Conservation (phyloP, 495 filamentous ascomycete species). For the Penicillium silybi region DNA sequence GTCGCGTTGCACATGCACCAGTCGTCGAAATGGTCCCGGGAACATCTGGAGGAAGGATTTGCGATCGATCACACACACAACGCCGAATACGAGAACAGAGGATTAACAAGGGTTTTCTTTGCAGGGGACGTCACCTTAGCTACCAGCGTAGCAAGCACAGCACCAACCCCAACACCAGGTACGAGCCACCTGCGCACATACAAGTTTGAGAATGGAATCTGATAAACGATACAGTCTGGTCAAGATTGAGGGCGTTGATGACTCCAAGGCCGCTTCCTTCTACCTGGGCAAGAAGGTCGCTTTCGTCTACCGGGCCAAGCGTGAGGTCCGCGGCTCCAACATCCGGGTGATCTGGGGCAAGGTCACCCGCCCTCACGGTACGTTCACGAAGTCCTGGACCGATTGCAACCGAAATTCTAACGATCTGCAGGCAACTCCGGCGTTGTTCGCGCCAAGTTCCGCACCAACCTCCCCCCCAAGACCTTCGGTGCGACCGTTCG, state of each 20-base stretch:
- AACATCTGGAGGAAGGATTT: conserved; percentile 1
- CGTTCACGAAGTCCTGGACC: conserved; percentile 21
- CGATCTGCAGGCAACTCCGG: conserved; percentile 76
- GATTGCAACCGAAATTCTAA: background rate
- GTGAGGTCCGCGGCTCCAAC: conserved; percentile 91
- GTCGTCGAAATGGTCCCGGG: conserved; percentile 8
- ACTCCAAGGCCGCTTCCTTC: conserved; percentile 80
- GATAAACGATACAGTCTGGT: conserved; percentile 56
- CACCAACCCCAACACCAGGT: conserved; percentile 76
- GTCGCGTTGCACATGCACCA: conserved; percentile 24
- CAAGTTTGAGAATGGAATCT: conserved; percentile 23
- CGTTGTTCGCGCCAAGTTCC: conserved; percentile 94
- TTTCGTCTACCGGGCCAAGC: conserved; percentile 92
- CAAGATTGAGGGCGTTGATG: conserved; percentile 95
- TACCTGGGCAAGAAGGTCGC: conserved; percentile 95
- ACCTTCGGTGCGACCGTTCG: conserved; percentile 95
- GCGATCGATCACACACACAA: background rate
- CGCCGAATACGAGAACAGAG: conserved; percentile 19
- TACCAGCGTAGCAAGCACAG: conserved; percentile 86
- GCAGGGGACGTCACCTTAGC: conserved; percentile 86
- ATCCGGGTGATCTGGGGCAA: conserved; percentile 99
- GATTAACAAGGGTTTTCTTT: conserved; percentile 35
- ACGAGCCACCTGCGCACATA: conserved; percentile 17
- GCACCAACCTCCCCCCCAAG: conserved; percentile 87
- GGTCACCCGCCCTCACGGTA: conserved; percentile 92